A percentile compares a stretch with the other conserved stretches of the same genome.
Evolutionary conservation across 2,329 filamentous ascomycete genomes (phyloP).

Genomic region (Gyromitra esculenta): DNA sequence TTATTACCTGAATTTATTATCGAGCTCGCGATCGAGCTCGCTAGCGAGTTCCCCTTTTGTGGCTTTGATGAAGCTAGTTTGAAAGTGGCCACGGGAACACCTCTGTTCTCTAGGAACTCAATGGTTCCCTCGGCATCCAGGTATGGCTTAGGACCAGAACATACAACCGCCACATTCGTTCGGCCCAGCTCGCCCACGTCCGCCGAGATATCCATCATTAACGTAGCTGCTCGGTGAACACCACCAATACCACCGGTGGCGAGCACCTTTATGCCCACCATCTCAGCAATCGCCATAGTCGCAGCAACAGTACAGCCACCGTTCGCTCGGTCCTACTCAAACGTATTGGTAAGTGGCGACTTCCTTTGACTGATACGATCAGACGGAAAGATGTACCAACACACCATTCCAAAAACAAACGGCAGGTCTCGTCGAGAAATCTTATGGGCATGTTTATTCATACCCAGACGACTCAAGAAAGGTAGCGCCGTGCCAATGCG

Average conservation of each 20-base stretch:
- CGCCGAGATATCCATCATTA: conserved; percentile 90
- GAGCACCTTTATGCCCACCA: conserved; percentile 90
- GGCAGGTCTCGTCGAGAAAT: conserved; percentile 87
- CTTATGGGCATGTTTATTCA: conserved; percentile 67
- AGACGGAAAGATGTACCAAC: conserved; percentile 56
- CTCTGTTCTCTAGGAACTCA: conserved; percentile 76
- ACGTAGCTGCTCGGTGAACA: conserved; percentile 87
- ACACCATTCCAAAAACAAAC: conserved; percentile 79
- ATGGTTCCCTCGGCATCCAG: conserved; percentile 89
- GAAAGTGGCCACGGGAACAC: conserved; percentile 85
- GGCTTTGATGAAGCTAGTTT: conserved; percentile 61
- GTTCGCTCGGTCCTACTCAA: conserved; percentile 72
- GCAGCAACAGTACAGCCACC: conserved; percentile 93
- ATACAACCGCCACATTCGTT: conserved; percentile 86
- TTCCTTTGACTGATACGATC: background rate
- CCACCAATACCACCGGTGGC: conserved; percentile 94
- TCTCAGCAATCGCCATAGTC: conserved; percentile 86
- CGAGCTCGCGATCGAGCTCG: too few species aligned
- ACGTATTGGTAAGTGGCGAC: conserved; percentile 9
- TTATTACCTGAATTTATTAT: background rate
- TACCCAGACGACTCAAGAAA: conserved; percentile 73
- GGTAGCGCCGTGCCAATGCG: conserved; percentile 78
- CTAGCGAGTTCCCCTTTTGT: too few species aligned
- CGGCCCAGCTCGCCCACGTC: conserved; percentile 95
- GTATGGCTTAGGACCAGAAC: conserved; percentile 94